These are phyloP conservation scores for Hortaea sp. DNA, from an alignment of 2,329 filamentous ascomycete genomes.

Conservation along the genomic window DNA sequence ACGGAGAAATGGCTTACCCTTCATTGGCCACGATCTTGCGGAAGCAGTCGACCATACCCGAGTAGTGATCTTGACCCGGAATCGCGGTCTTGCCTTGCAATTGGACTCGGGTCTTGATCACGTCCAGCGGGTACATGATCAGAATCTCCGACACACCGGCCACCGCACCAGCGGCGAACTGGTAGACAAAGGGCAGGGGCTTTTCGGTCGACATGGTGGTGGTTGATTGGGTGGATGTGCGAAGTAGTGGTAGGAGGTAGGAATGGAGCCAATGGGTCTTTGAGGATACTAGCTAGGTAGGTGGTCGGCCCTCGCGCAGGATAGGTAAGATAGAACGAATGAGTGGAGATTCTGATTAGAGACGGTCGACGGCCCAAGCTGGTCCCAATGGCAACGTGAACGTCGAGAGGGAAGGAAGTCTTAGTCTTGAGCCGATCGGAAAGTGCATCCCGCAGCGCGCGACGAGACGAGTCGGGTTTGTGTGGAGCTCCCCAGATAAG, in stretches of 20 bases:
- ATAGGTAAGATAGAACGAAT: too few relatives aligned
- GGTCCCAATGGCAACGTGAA: too few relatives aligned
- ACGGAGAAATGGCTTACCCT: constrained; percentile 55
- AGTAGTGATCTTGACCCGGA: constrained; percentile 74
- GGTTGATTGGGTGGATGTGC: neutral
- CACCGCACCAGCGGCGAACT: constrained; percentile 93
- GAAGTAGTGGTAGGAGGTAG: neutral
- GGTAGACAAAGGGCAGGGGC: constrained; percentile 85
- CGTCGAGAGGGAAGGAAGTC: too few relatives aligned
- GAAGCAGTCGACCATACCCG: constrained; percentile 97
- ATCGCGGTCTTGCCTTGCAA: constrained; percentile 51
- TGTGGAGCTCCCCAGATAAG: too few relatives aligned
- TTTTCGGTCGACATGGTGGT: constrained; percentile 46
- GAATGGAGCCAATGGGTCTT: neutral
- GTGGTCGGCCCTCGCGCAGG: neutral
- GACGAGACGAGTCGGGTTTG: too few relatives aligned
- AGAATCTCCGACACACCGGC: constrained; percentile 80
- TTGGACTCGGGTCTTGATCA: constrained; percentile 89
- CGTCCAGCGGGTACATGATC: constrained; percentile 90
- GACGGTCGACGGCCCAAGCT: too few relatives aligned
- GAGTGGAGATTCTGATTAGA: too few relatives aligned
- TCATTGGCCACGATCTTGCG: constrained; percentile 92
- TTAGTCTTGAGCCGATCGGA: too few relatives aligned
- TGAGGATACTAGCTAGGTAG: neutral
- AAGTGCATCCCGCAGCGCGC: too few relatives aligned